Conservation (phyloP, 768 basidiomycete species). For the Leccinum pellstonianum region DNA sequence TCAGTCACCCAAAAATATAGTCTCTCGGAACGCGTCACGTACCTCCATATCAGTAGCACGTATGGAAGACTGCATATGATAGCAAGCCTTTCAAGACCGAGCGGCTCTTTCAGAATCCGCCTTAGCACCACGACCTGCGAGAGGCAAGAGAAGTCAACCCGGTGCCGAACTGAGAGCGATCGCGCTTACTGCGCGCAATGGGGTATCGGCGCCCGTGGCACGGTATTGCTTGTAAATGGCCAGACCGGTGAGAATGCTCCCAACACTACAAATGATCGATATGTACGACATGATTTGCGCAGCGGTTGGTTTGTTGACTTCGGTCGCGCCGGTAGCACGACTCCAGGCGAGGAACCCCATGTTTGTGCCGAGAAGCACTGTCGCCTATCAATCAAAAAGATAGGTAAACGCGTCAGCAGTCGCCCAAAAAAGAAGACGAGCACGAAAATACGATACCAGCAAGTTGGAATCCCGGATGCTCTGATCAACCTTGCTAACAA, state of each 20-base stretch:
- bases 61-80: constrained; percentile 43
- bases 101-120: constrained; percentile 24
- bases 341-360: constrained; percentile 25
- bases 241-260: constrained; percentile 32
- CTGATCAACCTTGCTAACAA: constrained; percentile 31
- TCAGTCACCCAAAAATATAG: background rate
- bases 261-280: constrained; percentile 29
- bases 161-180: background rate
- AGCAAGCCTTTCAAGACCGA: constrained; percentile 38
- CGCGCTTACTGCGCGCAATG: constrained; percentile 26
- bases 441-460: constrained; percentile 16
- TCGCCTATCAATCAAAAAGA: constrained; percentile 18
- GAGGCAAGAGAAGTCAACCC: constrained; percentile 3
- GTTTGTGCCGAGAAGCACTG: constrained; percentile 28
- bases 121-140: constrained; percentile 26
- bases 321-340: constrained; percentile 1
- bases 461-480: constrained; percentile 34
- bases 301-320: constrained; percentile 11
- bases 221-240: constrained; percentile 34
- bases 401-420: background rate
- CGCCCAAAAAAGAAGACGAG: background rate
- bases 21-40: background rate
- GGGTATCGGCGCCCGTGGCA: constrained; percentile 32
- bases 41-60: constrained; percentile 36
- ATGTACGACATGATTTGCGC: constrained; percentile 28